A percentile compares a stretch with the other conserved stretches of the same genome.
Evolutionary conservation across 306 rosid genomes (phyloP).

Genomic region (Citrullus mucosospermus): DNA sequence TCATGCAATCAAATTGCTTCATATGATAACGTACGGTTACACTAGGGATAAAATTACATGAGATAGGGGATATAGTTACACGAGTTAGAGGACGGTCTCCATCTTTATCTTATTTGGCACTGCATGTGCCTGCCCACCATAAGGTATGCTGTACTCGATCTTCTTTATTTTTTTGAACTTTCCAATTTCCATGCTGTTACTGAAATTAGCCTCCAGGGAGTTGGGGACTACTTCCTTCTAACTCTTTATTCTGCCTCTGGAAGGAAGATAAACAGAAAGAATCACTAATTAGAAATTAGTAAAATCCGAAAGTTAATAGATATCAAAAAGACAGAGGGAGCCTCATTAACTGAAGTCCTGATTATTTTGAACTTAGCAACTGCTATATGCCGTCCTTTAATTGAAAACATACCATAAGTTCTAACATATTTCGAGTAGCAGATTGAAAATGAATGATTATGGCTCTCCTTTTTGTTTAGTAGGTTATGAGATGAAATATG

Average conservation of each 20-base stretch:
- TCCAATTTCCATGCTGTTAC: background rate
- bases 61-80: background rate
- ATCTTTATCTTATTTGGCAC: background rate
- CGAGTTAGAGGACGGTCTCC: background rate
- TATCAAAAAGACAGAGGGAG: background rate
- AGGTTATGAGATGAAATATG: background rate
- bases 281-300: background rate
- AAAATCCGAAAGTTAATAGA: background rate
- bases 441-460: background rate
- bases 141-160: background rate
- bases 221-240: background rate
- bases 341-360: background rate
- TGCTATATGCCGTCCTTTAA: background rate
- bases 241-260: background rate
- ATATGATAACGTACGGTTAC: background rate
- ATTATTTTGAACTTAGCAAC: background rate
- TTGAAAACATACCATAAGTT: background rate
- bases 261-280: background rate
- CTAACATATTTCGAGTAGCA: background rate
- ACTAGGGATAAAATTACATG: background rate
- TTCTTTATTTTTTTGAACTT: background rate
- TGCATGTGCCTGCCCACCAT: background rate
- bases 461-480: background rate
- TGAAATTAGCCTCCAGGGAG: background rate
- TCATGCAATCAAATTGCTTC: constrained; percentile 1